phyloP scores from a whole-genome alignment of 1,284 basidiomycete species.

The Cutaneotrichosporon cyanovorans region DNA sequence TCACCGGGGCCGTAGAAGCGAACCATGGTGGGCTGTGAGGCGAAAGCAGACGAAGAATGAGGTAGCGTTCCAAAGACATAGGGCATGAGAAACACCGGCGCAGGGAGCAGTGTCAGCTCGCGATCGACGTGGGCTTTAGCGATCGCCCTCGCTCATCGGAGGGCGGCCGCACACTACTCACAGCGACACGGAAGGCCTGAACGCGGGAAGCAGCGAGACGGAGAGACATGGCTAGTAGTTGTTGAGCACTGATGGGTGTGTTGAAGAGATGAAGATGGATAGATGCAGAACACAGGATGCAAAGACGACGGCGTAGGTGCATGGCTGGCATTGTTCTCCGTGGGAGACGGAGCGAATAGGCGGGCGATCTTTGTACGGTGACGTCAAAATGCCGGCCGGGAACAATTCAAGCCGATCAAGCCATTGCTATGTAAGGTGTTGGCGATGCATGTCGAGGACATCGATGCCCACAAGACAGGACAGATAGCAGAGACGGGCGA shows the following conservation, averaged over 20 bases:
- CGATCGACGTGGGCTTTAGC: background rate
- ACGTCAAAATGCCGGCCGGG: no score
- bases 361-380: no score
- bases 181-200: slow-evolving; percentile 19
- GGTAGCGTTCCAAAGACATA: background rate
- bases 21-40: slow-evolving; percentile 23
- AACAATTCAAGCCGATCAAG: no score
- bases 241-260: background rate
- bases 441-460: no score
- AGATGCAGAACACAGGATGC: no score
- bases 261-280: background rate
- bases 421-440: no score
- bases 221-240: slow-evolving; percentile 12
- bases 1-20: slow-evolving; percentile 35
- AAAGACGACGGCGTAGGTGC: no score
- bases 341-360: no score
- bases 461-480: no score
- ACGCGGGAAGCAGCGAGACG: slow-evolving; percentile 15
- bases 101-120: background rate
- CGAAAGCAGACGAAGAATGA: no score
- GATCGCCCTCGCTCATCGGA: background rate
- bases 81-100: background rate
- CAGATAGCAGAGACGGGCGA: no score
- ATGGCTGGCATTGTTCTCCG: no score
- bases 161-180: slow-evolving; percentile 4